Percentiles rank a stretch among this genome's conserved stretches.
Conservation (phyloP, 169 alveolate species). For the Plasmodium gonderi region DNA sequence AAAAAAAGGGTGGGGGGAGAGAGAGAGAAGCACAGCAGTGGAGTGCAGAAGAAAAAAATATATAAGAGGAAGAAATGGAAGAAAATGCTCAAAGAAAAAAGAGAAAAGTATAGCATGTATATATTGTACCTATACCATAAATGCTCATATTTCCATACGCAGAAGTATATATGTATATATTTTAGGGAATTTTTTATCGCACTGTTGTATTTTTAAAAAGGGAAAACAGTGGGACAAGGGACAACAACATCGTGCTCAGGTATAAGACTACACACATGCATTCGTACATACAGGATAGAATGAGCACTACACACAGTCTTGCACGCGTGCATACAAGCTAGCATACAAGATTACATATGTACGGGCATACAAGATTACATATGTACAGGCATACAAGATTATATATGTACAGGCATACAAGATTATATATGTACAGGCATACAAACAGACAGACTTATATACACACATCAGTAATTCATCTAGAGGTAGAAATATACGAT, state of each 20-base stretch:
- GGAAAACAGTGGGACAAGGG: neutral
- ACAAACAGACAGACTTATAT: slow-evolving; percentile 5
- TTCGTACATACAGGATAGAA: too few species aligned
- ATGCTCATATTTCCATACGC: too few species aligned
- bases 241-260: neutral
- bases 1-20: too few species aligned
- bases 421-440: neutral
- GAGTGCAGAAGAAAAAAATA: neutral
- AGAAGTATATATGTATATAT: neutral
- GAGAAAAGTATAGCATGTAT: neutral
- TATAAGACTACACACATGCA: neutral
- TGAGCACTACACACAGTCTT: too few species aligned
- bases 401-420: neutral
- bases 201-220: neutral
- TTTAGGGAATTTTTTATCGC: neutral
- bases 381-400: neutral
- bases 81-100: too few species aligned
- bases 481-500: neutral
- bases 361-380: neutral
- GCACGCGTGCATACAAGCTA: too few species aligned
- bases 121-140: neutral
- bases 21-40: neutral
- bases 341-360: neutral
- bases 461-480: neutral
- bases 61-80: neutral